phyloP scores from a whole-genome alignment of 2,329 filamentous ascomycete species.

The Hypoxylon sp. region DNA sequence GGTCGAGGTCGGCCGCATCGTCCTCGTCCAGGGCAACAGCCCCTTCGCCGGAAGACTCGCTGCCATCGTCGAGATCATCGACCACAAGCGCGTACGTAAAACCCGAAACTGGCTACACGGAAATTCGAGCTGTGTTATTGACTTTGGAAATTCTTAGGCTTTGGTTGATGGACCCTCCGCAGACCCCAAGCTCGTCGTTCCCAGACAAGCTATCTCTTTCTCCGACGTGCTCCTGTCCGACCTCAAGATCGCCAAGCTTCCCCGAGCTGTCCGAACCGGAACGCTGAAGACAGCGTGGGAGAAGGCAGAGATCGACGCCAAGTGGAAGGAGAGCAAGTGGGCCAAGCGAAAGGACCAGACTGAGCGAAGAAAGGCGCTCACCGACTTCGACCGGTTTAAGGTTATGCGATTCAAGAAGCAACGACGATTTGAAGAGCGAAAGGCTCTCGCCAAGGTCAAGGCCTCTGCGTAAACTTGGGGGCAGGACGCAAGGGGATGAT shows the following conservation, averaged over 20 bases:
- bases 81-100: conserved; percentile 98
- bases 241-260: conserved; percentile 86
- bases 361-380: conserved; percentile 88
- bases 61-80: conserved; percentile 98
- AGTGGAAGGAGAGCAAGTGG: conserved; percentile 92
- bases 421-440: conserved; percentile 97
- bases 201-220: conserved; percentile 88
- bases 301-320: conserved; percentile 88
- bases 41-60: conserved; percentile 88
- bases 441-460: conserved; percentile 94
- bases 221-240: conserved; percentile 88
- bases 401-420: conserved; percentile 99
- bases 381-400: conserved; percentile 99
- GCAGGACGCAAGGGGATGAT: conserved; percentile 52
- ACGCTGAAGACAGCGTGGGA: conserved; percentile 91
- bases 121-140: conserved; percentile 44
- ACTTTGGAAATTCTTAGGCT: conserved; percentile 69
- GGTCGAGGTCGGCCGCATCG: conserved; percentile 98
- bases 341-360: conserved; percentile 92
- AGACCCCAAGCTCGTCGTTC: conserved; percentile 81
- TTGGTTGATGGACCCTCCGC: conserved; percentile 94
- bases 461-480: conserved; percentile 73
- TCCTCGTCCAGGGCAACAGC: conserved; percentile 85
- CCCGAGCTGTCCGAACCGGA: conserved; percentile 84
- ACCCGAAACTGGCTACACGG: conserved; percentile 22